A percentile compares a stretch with the other conserved stretches of the same genome.
phyloP scores from a whole-genome alignment of 805 yeast species.

The Candida insectalens region DNA sequence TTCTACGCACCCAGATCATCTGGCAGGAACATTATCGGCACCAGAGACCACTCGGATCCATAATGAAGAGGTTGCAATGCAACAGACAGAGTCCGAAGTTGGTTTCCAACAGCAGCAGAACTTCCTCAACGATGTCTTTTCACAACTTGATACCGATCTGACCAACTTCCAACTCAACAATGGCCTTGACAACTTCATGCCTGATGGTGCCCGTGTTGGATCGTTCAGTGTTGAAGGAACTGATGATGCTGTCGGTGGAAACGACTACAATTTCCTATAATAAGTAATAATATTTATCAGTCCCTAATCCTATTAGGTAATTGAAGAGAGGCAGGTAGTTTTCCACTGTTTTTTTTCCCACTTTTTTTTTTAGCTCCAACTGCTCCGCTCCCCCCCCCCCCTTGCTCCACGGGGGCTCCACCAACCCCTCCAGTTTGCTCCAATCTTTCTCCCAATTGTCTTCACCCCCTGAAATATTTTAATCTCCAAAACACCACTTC shows the following conservation, averaged over 20 bases:
- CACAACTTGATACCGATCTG: conserved; percentile 24
- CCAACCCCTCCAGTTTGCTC: background rate
- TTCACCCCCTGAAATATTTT: background rate
- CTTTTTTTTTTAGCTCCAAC: too few relatives aligned
- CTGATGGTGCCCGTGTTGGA: background rate
- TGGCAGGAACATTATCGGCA: too few relatives aligned
- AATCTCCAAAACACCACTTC: too few relatives aligned
- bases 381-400: background rate
- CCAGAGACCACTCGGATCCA: too few relatives aligned
- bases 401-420: background rate
- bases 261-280: too few relatives aligned
- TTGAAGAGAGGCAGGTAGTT: too few relatives aligned
- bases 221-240: conserved; percentile 1
- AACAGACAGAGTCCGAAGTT: background rate
- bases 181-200: conserved; percentile 1
- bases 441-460: background rate
- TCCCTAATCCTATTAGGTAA: too few relatives aligned
- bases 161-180: conserved; percentile 13
- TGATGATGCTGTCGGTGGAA: too few relatives aligned
- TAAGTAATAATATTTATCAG: too few relatives aligned
- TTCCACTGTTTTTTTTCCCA: too few relatives aligned
- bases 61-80: too few relatives aligned
- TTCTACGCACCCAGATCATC: too few relatives aligned
- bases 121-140: conserved; percentile 19
- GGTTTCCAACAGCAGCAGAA: conserved; percentile 16